These are phyloP conservation scores for Mucor ambiguus DNA, from an alignment of 371 early-diverging fungal genomes.

Conservation along the genomic window DNA sequence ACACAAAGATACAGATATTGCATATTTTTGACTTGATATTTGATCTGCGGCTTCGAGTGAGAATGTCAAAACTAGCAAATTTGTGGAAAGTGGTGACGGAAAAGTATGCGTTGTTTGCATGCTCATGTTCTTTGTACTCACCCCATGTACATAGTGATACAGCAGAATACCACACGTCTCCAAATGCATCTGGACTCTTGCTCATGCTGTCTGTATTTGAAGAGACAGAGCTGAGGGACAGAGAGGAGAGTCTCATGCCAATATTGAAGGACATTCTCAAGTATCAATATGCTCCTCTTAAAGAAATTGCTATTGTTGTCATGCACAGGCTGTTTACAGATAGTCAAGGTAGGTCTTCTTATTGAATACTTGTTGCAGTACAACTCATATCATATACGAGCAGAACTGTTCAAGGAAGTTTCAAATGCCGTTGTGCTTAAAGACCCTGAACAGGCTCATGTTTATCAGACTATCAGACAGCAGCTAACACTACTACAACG, in stretches of 20 bases:
- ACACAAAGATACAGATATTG: conserved; percentile 53
- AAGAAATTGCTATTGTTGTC: conserved; percentile 46
- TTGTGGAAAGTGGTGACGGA: conserved; percentile 33
- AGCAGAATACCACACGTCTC: conserved; percentile 7
- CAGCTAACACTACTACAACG: conserved; percentile 22
- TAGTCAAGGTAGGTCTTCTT: conserved; percentile 34
- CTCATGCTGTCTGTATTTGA: conserved; percentile 12
- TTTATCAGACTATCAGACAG: conserved; percentile 46
- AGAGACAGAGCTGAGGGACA: conserved; percentile 34
- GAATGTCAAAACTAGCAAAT: conserved; percentile 35
- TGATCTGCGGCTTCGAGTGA: conserved; percentile 46
- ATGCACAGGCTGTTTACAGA: conserved; percentile 55
- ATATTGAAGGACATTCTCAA: conserved; percentile 55
- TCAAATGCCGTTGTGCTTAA: conserved; percentile 37
- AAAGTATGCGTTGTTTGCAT: conserved; percentile 18
- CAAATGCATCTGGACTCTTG: not conserved
- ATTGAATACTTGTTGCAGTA: not conserved
- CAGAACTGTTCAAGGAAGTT: conserved; percentile 37
- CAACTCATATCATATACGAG: not conserved
- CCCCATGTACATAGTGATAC: not conserved
- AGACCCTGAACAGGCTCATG: conserved; percentile 37
- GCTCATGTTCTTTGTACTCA: not conserved
- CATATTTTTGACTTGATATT: conserved; percentile 52
- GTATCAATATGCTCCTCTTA: conserved; percentile 51
- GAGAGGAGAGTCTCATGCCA: conserved; percentile 45